Evolutionary conservation across 2,329 filamentous ascomycete species (phyloP), one percentile per base, ranked within the genome.

Genomic region (Sphaerulina vaccinii): DNA sequence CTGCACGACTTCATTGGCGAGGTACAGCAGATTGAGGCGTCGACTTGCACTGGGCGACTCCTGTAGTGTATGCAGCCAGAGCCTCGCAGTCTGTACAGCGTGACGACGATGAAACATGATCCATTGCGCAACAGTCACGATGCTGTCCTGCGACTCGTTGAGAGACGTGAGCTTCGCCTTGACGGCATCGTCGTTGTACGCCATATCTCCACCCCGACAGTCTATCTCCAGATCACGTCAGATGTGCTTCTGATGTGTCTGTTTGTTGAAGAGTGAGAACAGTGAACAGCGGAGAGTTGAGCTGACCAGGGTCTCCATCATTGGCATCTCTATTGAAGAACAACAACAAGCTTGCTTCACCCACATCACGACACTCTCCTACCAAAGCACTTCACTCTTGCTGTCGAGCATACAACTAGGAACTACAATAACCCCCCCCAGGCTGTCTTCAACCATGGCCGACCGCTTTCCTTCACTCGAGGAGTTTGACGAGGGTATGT

Each of bases 61-160:
- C 66, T 90, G 93, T 54, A 99, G 77, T 55, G 88, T 85, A 62
- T 93, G 86, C 56, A 95, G 78, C 93, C 93, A 99, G 47, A 97
- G 81, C 68, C 92, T 86, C 16, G 90, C 91, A 16, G 92, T 96
- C 56, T 88, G 85, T 62, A 96, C 89, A 48, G 95, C 92, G 73
- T 96, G 88, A 70, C 93, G 85, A 70, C 90, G 87, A 74, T 99
- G 92, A 70, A 99, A 99, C 87, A 99, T 95, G 56, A 99, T 93
- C 95, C 95, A 99, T 84, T 97, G 92, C 52, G 93, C 90, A 57
- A 95, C 91, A 29, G 89, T 92, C 55, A 95, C 84, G 67, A 99
- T 97, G 73, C 90, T 95, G 70, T 99, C 93, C 70, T 99, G 92
- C 9, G 90, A 95, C 74, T 99, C 95, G 72, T 96, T 96, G 57